Percentiles rank a stretch among this genome's conserved stretches.
Evolutionary conservation across 2,329 filamentous ascomycete species (phyloP).

Genomic region (Paecilomyces sp.): DNA sequence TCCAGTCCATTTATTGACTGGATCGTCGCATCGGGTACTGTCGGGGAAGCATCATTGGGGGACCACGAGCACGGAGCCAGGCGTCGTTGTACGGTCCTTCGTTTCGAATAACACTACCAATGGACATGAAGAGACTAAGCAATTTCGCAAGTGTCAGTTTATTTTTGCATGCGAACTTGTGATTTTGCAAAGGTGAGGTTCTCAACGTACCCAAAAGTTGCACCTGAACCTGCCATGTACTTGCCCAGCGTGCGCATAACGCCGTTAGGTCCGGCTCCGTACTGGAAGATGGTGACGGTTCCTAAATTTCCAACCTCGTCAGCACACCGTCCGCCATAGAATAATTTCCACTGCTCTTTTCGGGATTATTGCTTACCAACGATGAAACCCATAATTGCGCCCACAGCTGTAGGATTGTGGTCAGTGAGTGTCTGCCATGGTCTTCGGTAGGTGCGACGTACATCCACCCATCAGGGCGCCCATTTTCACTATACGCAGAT

Average conservation of each 20-base stretch:
- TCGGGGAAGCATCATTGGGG: constrained; percentile 61
- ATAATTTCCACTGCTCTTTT: not conserved
- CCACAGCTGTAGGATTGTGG: constrained; percentile 61
- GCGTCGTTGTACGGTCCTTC: constrained; percentile 73
- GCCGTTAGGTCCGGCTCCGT: constrained; percentile 85
- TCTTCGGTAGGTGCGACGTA: constrained; percentile 44
- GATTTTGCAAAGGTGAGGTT: not conserved
- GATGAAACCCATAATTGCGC: constrained; percentile 94
- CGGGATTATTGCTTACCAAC: constrained; percentile 60
- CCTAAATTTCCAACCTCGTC: constrained; percentile 45
- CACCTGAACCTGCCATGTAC: constrained; percentile 92
- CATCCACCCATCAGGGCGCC: constrained; percentile 97
- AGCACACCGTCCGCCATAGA: constrained; percentile 2
- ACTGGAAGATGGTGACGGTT: constrained; percentile 89
- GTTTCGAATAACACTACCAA: constrained; percentile 91
- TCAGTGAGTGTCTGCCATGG: constrained; percentile 3
- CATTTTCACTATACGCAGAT: constrained; percentile 72
- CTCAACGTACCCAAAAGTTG: constrained; percentile 77
- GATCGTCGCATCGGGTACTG: constrained; percentile 27
- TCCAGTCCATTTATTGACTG: not conserved
- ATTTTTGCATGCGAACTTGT: not conserved
- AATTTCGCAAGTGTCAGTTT: constrained; percentile 2
- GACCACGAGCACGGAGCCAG: constrained; percentile 66
- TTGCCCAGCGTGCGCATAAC: constrained; percentile 91
- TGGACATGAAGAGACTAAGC: constrained; percentile 89